Evolutionary conservation across 2,329 filamentous ascomycete genomes (phyloP).

Genomic region (Ascochyta rabiei): DNA sequence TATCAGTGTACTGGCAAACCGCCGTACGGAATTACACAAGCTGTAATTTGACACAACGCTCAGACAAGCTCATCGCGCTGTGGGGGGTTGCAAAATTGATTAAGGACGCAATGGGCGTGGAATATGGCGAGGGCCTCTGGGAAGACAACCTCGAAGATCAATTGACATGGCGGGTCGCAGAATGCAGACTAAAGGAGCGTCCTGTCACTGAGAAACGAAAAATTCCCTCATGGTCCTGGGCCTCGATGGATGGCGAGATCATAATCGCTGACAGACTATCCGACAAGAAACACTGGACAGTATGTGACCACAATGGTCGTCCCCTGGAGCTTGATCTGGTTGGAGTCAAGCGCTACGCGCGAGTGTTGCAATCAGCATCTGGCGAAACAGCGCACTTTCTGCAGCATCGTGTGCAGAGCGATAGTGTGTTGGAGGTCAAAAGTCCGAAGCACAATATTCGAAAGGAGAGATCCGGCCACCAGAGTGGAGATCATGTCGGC

Average conservation of each 20-base stretch:
- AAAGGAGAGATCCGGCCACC: background rate
- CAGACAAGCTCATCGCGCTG: slow-evolving; percentile 33
- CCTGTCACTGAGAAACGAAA: slow-evolving; percentile 13
- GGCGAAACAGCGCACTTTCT: background rate
- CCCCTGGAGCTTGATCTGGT: slow-evolving; percentile 19
- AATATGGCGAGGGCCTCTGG: slow-evolving; percentile 35
- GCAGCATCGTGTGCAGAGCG: slow-evolving; percentile 18
- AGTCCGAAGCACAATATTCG: slow-evolving; percentile 1
- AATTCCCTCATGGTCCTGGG: slow-evolving; percentile 34
- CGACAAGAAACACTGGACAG: slow-evolving; percentile 16
- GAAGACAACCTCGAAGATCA: slow-evolving; percentile 32
- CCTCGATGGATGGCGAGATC: slow-evolving; percentile 26
- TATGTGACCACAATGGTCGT: slow-evolving; percentile 21
- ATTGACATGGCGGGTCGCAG: slow-evolving; percentile 30
- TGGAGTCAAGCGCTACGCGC: slow-evolving; percentile 9
- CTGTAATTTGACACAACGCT: slow-evolving; percentile 26
- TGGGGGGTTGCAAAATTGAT: slow-evolving; percentile 41
- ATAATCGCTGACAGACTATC: slow-evolving; percentile 22
- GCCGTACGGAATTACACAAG: slow-evolving; percentile 32
- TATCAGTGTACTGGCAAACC: slow-evolving; percentile 31
- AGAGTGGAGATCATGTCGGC: background rate
- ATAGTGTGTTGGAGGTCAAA: slow-evolving; percentile 15
- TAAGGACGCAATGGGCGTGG: slow-evolving; percentile 23
- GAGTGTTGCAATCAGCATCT: background rate
- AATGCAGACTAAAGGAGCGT: slow-evolving; percentile 15